A percentile compares a stretch with the other conserved stretches of the same genome.
These are phyloP conservation scores for Fusarium sp. DNA, from an alignment of 2,329 filamentous ascomycete species.

Conservation along the genomic window DNA sequence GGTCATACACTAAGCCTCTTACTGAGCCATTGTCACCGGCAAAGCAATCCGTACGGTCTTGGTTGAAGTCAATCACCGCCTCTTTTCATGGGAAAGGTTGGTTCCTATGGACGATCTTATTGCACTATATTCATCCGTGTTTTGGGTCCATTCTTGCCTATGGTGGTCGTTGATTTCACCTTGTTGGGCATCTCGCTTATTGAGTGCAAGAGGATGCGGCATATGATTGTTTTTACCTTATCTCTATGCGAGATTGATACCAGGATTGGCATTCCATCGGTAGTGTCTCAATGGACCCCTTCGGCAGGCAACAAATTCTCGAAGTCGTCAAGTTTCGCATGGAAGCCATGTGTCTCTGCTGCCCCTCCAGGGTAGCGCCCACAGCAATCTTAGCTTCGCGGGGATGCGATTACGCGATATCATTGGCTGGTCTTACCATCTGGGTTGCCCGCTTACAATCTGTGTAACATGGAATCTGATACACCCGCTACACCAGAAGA, in stretches of 20 bases:
- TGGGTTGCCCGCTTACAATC: neutral
- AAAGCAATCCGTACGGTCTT: neutral
- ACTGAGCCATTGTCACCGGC: neutral
- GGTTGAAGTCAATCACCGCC: conserved; percentile 11
- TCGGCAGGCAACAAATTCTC: neutral
- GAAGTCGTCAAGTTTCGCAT: neutral
- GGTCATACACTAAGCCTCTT: neutral
- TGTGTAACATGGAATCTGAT: conserved; percentile 11
- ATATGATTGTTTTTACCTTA: too few species aligned
- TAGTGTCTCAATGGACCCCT: conserved; percentile 3
- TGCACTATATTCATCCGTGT: neutral
- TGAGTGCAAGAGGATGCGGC: too few species aligned
- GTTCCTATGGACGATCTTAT: neutral
- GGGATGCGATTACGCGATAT: conserved; percentile 17
- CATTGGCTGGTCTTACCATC: conserved; percentile 27
- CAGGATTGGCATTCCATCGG: neutral
- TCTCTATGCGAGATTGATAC: too few species aligned
- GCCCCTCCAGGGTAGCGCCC: conserved; percentile 29
- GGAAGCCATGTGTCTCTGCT: neutral
- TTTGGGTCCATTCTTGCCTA: neutral
- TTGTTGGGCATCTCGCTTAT: neutral
- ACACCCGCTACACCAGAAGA: conserved; percentile 2
- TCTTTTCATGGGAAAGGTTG: neutral
- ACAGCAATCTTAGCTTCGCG: conserved; percentile 22
- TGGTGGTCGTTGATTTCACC: neutral